Base-by-base conservation (phyloP, 2,329 filamentous ascomycete genomes). In the Polytolypa hystricis region DNA sequence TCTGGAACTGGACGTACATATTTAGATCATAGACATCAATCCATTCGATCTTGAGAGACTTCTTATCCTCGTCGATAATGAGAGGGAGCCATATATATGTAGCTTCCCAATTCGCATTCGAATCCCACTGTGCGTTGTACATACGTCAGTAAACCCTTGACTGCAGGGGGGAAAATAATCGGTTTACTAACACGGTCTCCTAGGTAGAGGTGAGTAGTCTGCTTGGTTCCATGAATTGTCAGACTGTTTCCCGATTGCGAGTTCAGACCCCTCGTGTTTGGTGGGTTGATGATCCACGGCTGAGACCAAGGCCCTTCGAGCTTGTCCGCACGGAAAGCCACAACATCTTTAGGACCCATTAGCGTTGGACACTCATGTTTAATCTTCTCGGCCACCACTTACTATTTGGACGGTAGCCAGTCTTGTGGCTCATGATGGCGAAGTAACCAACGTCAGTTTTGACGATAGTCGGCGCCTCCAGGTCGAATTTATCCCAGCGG, bases 341-440 rank as follows among this genome's bases (percentile, higher is more conserved):
- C 70, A 1, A 74, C 70, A 35, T 74, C 61, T 65, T 21, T 26
- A 25, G 9, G 3, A 11, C 17, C 31, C 35, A 18, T 42, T 15
- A 25, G 15, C 30, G 29, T 17, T 30, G 5, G 20, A 14, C 5
- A 18, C n/a, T n/a, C n/a, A n/a, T n/a, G n/a, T n/a, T n/a, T n/a
- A n/a, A n/a, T n/a, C n/a, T n/a, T n/a, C n/a, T n/a, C n/a, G n/a
- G n/a, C n/a, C n/a, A n/a, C n/a, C n/a, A n/a, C 50, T 41, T 30
- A 56, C 62, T 76, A 35, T 77, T 77, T 1, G 73, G 73, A n/a
- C 73, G 59, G 37, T 77, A 77, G 0, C 73, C 73, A 0, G 73
- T 77, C 58, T 77, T 77, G 43, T 77, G 73, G 44, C 70, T 74
- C 72, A 77, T 76, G 23, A 77, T 47, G 0, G 71, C 70, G 45